A percentile compares a stretch with the other conserved stretches of the same genome.
Conservation (phyloP, 169 alveolate genomes). For the Toxoplasma gondii region DNA sequence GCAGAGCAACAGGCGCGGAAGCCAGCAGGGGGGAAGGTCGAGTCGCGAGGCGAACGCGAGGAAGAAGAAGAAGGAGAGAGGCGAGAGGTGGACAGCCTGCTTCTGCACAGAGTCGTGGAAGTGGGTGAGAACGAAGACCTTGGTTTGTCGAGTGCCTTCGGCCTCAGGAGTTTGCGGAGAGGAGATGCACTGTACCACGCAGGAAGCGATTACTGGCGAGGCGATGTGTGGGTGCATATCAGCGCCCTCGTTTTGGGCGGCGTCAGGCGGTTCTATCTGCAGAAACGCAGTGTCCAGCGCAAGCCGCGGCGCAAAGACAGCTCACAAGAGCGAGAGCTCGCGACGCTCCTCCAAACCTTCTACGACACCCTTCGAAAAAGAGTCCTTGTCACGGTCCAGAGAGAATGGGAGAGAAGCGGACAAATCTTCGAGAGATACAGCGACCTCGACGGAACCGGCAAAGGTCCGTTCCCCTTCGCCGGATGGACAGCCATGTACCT, state of each 20-base stretch:
- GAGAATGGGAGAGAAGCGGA: slow-evolving; percentile 44
- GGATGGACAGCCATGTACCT: slow-evolving; percentile 82
- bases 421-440: slow-evolving; percentile 81
- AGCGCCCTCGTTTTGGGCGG: slow-evolving; percentile 82
- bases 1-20: background rate
- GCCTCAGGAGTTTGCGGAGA: slow-evolving; percentile 80
- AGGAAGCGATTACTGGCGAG: slow-evolving; percentile 86
- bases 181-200: slow-evolving; percentile 74
- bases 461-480: slow-evolving; percentile 80
- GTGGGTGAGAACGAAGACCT: slow-evolving; percentile 31
- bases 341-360: background rate
- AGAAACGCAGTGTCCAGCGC: background rate
- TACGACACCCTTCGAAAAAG: background rate
- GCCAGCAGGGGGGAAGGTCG: no score
- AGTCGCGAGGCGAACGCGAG: no score
- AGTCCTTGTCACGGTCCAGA: background rate
- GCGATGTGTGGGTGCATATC: slow-evolving; percentile 83
- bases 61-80: no score
- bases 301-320: background rate
- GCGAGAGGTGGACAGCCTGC: background rate
- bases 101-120: background rate
- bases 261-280: slow-evolving; percentile 70
- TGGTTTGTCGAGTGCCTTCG: slow-evolving; percentile 74
- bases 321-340: background rate
- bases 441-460: slow-evolving; percentile 78